These are phyloP conservation scores for Lachnellula cervina DNA, from an alignment of 2,329 filamentous ascomycete species.

Conservation along the genomic window DNA sequence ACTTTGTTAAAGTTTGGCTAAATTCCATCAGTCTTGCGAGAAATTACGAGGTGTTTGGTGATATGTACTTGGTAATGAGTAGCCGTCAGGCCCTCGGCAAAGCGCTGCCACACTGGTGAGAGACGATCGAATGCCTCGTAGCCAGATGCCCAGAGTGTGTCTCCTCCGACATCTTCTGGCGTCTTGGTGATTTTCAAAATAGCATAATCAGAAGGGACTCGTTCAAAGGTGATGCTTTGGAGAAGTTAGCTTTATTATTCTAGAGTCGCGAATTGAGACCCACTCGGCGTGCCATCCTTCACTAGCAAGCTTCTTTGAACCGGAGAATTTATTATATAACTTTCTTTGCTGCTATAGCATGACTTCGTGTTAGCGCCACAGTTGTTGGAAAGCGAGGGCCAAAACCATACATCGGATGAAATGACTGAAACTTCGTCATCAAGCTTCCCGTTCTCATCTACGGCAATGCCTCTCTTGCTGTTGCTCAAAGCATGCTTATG, in stretches of 20 bases:
- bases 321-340: conserved; percentile 43
- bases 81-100: conserved; percentile 16
- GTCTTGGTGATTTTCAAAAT: conserved; percentile 45
- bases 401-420: conserved; percentile 38
- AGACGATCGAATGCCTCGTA: conserved; percentile 52
- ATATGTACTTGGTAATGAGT: conserved; percentile 12
- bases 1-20: conserved; percentile 18
- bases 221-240: conserved; percentile 43
- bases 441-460: conserved; percentile 46
- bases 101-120: conserved; percentile 34
- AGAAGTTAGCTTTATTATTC: neutral
- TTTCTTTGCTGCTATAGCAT: conserved; percentile 12
- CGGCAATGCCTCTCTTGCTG: conserved; percentile 40
- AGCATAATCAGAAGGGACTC: conserved; percentile 47
- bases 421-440: conserved; percentile 54
- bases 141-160: conserved; percentile 45
- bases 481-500: conserved; percentile 53
- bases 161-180: conserved; percentile 39
- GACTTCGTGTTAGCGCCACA: neutral
- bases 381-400: neutral
- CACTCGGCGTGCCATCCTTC: conserved; percentile 46
- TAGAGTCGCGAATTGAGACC: conserved; percentile 7
- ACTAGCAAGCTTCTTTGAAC: conserved; percentile 44
- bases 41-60: too few relatives aligned
- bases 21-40: neutral